Evolutionary conservation across 345 rosid species (phyloP), one percentile per base, ranked within the genome.

Genomic region (Heritiera fomes): DNA sequence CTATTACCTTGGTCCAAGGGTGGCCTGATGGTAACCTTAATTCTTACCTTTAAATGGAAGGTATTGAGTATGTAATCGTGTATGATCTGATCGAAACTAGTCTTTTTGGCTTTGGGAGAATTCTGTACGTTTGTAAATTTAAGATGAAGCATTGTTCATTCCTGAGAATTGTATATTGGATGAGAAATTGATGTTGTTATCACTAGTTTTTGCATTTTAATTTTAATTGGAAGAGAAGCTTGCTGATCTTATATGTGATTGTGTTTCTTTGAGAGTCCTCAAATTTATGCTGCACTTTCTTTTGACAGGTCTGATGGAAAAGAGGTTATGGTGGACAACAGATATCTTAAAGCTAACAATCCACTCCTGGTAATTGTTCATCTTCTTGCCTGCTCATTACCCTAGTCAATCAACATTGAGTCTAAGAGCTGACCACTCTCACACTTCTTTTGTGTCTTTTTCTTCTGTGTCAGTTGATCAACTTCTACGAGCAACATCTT

Each of bases 251-350:
- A 23, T 10, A 15, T 50, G n/a, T 23, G 38, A 47, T 70, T 28
- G 40, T 52, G 23, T 52, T 1, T 52, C 30, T 49, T 71, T 50
- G 43, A 49, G 11, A 71, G 12, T 55, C 47, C 38, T 34, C 38
- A 4, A 30, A 5, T n/a, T 53, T 41, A 18, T 30, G 28, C 46
- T 12, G 76, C 28, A 41, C 18, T 52, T 52, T 18, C 8, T 68
- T 65, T 59, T 75, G 80, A 80, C 81, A 94, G 98, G 88, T 89
- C 98, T 67, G 98, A 97, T 87, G 99, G 98, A 73, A 85, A 87
- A 83, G 94, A 97, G 87, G 96, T 91, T 66, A 71, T 86, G 69
- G 97, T 97, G 80, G 93, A 94, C 83, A 97, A 97, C 86, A 84
- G 79, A 77, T 91, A 84, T 87, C 94, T 97, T 82, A 97, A 93